Evolutionary conservation across 768 basidiomycete species (phyloP), one percentile per base, ranked within the genome.

Genomic region (Leucocoprinus sp.): DNA sequence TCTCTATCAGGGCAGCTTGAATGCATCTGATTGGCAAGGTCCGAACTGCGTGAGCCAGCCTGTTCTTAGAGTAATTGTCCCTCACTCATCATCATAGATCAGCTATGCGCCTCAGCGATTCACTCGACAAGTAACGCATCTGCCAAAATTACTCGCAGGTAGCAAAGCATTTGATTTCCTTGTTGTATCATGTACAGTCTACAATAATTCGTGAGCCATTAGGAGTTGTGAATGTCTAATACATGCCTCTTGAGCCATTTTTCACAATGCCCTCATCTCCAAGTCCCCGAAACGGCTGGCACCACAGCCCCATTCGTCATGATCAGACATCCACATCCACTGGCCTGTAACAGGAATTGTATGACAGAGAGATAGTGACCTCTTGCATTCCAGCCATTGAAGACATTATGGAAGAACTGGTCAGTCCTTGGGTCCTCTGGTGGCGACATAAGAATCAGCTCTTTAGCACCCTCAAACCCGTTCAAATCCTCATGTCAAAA

Each of bases 101-200:
- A 48, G n/a, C 63, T 74, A 2, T 71, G 71, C 47, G 63, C 72
- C 3, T 69, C 72, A 22, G 70, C 67, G 2, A 52, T 67, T 3
- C 73, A 74, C 53, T 70, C 69, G 12, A 66, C 65, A 11, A 56
- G 67, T 8, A 67, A 66, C 41, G 29, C 45, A 3, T 35, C 8
- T 2, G 38, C 9, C 4, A 33, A 26, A 14, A 31, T 35, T 4
- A 14, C 19, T 33, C 4, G 11, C 17, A 48, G 21, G 12, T 48
- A 48, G 36, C n/a, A 31, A 31, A 11, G 14, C 4, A 31, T 12
- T 11, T 31, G n/a, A 31, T 31, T 31, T 31, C 14, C 15, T 27
- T 37, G 7, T 27, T 34, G 18, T 18, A 24, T 23, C 11, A n/a
- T n/a, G 24, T 43, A n/a, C n/a, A n/a, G n/a, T n/a, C n/a, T n/a